Percentiles rank a stretch among this genome's conserved stretches.
phyloP scores from a whole-genome alignment of 352 stramenopile species.

The Globisporangium radiosum region DNA sequence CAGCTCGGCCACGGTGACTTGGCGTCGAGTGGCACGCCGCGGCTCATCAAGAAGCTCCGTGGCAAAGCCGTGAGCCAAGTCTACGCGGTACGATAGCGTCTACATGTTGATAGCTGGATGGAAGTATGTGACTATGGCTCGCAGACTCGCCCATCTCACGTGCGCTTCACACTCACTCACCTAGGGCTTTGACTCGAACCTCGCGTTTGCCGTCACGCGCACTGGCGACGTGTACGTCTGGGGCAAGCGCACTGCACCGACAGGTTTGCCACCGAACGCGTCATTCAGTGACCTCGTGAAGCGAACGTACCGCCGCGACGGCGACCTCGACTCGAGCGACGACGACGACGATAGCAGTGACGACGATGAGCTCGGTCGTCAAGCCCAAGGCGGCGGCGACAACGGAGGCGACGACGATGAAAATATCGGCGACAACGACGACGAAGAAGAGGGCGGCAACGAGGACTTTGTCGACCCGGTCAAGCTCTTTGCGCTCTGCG shows the following conservation, averaged over 20 bases:
- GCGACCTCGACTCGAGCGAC: constrained; percentile 40
- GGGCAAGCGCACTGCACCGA: constrained; percentile 60
- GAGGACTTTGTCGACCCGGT: constrained; percentile 71
- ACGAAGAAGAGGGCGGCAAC: constrained; percentile 37
- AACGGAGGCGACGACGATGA: constrained; percentile 9
- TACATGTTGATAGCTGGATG: neutral
- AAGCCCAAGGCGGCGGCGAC: neutral
- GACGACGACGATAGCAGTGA: constrained; percentile 23
- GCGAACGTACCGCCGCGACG: constrained; percentile 26
- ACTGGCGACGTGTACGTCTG: constrained; percentile 75
- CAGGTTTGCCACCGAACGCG: constrained; percentile 29
- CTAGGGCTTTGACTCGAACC: constrained; percentile 78
- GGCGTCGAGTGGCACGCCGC: constrained; percentile 42
- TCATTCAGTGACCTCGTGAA: constrained; percentile 27
- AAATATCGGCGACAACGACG: constrained; percentile 16
- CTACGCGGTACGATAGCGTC: constrained; percentile 37
- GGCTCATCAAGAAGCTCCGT: constrained; percentile 64
- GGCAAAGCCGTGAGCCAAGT: constrained; percentile 64
- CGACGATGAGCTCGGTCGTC: constrained; percentile 1
- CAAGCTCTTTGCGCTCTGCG: constrained; percentile 54
- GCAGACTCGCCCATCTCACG: neutral
- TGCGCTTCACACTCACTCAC: neutral
- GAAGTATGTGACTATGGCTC: neutral
- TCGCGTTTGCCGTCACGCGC: constrained; percentile 64
- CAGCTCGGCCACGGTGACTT: constrained; percentile 72